phyloP scores from a whole-genome alignment of 2,329 filamentous ascomycete species.

The Dendryphion nanum region DNA sequence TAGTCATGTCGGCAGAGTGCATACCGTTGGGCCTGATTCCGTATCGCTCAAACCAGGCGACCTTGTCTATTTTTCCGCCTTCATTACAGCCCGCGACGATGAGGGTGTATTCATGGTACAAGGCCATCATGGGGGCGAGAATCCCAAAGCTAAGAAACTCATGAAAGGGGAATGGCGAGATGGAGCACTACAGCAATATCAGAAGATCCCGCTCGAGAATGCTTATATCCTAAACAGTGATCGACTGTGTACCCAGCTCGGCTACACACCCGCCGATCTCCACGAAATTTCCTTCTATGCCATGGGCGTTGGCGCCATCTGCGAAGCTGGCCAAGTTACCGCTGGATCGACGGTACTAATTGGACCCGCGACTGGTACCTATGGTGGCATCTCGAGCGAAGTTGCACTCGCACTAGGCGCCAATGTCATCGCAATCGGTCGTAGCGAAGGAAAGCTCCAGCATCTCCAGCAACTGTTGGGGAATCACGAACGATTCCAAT shows the following conservation, averaged over 20 bases:
- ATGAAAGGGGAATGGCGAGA: slow-evolving; percentile 35
- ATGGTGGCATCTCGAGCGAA: slow-evolving; percentile 47
- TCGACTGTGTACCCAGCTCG: neutral
- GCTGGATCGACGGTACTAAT: neutral
- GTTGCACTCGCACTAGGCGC: slow-evolving; percentile 52
- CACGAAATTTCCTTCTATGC: neutral
- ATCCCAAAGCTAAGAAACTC: slow-evolving; percentile 19
- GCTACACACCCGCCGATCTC: neutral
- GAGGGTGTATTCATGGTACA: slow-evolving; percentile 18
- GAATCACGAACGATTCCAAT: neutral
- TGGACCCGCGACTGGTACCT: slow-evolving; percentile 49
- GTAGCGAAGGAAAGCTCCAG: slow-evolving; percentile 32
- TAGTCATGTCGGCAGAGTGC: slow-evolving; percentile 34
- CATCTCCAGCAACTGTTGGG: neutral
- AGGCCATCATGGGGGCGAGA: slow-evolving; percentile 24
- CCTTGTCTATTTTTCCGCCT: slow-evolving; percentile 37
- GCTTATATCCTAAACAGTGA: neutral
- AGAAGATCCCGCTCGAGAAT: neutral
- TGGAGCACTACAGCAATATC: slow-evolving; percentile 32
- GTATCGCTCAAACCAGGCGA: slow-evolving; percentile 32
- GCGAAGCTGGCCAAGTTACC: neutral
- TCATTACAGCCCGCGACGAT: slow-evolving; percentile 37
- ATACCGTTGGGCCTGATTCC: slow-evolving; percentile 34
- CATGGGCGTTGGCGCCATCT: neutral
- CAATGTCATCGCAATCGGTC: slow-evolving; percentile 50